These are phyloP conservation scores for Scenedesmus sp. DNA, from an alignment of 163 green algal genomes.

Conservation along the genomic window DNA sequence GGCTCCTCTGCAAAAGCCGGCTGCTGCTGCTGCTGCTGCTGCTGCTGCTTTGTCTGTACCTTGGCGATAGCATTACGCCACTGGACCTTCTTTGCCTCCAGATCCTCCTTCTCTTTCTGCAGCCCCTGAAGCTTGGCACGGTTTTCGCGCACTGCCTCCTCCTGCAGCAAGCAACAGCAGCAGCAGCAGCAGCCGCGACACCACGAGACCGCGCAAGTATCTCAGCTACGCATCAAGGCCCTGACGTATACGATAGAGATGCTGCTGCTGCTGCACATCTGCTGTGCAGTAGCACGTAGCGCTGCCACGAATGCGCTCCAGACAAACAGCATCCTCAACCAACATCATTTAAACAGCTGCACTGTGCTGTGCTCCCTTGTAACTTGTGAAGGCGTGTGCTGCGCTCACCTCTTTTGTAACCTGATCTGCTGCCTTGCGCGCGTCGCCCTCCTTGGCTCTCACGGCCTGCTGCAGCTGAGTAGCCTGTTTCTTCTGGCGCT, in stretches of 20 bases:
- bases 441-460: background rate
- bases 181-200: background rate
- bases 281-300: too few relatives aligned
- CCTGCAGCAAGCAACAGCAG: background rate
- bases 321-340: too few relatives aligned
- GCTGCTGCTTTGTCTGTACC: background rate
- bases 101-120: conserved; percentile 48
- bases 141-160: background rate
- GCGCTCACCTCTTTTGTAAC: background rate
- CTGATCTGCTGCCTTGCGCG: background rate
- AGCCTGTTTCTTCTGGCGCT: too few relatives aligned
- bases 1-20: background rate
- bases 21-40: background rate
- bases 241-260: too few relatives aligned
- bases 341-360: too few relatives aligned
- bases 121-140: conserved; percentile 40
- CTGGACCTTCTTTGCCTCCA: background rate
- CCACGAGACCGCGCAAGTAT: too few relatives aligned
- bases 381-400: background rate
- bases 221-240: too few relatives aligned
- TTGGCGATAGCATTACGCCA: too few relatives aligned
- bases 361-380: too few relatives aligned
- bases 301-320: too few relatives aligned
- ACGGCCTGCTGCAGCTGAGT: conserved; percentile 18
- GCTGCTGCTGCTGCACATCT: too few relatives aligned